A percentile compares a stretch with the other conserved stretches of the same genome.
Conservation (phyloP, 257 asterid genomes). For the Henckelia pumila region DNA sequence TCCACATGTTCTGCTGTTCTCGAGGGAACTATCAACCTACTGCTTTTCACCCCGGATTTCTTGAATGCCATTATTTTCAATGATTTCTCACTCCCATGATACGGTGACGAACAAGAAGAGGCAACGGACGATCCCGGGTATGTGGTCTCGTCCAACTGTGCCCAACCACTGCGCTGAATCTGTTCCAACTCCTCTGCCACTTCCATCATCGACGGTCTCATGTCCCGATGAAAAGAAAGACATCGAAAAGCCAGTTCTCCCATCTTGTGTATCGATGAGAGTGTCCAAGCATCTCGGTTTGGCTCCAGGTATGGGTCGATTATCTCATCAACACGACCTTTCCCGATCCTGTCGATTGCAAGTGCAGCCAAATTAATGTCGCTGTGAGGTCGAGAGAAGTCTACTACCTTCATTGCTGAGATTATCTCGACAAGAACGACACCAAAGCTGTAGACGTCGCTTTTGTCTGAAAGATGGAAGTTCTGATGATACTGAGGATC, state of each 20-base stretch:
- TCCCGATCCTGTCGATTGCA: constrained; percentile 78
- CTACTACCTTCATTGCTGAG: constrained; percentile 76
- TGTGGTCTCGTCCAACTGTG: constrained; percentile 57
- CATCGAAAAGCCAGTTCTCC: constrained; percentile 93
- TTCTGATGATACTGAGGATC: constrained; percentile 96
- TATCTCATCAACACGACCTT: constrained; percentile 80
- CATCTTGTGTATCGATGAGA: constrained; percentile 70
- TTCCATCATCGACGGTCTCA: constrained; percentile 95
- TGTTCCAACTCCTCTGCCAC: constrained; percentile 95
- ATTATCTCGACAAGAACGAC: constrained; percentile 95
- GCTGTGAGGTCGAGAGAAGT: constrained; percentile 73
- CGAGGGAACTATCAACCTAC: constrained; percentile 44
- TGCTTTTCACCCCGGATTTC: constrained; percentile 47
- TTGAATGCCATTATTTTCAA: constrained; percentile 31
- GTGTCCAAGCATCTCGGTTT: constrained; percentile 89
- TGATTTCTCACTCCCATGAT: constrained; percentile 62
- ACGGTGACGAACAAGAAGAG: constrained; percentile 68
- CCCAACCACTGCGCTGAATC: constrained; percentile 73
- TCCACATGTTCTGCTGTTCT: constrained; percentile 38
- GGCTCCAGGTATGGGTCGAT: constrained; percentile 75
- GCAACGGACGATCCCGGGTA: constrained; percentile 57
- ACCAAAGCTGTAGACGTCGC: constrained; percentile 95
- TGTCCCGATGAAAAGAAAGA: constrained; percentile 81
- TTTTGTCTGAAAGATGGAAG: constrained; percentile 90
- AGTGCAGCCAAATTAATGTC: constrained; percentile 86